Evolutionary conservation across 148 eudicot genomes (phyloP).

Genomic region (Cornus kousa): DNA sequence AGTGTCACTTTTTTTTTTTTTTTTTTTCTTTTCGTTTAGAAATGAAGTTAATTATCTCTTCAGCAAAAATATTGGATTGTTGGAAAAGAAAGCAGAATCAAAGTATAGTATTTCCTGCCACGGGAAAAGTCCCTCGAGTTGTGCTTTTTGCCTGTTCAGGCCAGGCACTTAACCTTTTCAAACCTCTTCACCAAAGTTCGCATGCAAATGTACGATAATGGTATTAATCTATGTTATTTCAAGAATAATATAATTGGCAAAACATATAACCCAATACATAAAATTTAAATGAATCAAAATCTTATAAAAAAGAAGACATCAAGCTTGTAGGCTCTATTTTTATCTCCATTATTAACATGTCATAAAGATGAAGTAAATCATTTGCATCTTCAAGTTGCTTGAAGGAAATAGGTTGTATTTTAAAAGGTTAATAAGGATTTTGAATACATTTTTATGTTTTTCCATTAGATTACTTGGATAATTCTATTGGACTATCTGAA

Average conservation of each 20-base stretch:
- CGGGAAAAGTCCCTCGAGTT: neutral
- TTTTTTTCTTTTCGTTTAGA: too few relatives aligned
- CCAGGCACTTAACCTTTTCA: too few relatives aligned
- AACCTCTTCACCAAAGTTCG: neutral
- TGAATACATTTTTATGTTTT: too few relatives aligned
- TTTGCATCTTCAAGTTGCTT: too few relatives aligned
- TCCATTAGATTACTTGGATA: too few relatives aligned
- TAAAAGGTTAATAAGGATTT: too few relatives aligned
- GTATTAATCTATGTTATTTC: neutral
- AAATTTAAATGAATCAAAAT: too few relatives aligned
- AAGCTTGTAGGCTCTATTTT: neutral
- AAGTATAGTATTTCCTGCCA: neutral
- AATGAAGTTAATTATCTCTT: neutral
- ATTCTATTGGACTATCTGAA: too few relatives aligned
- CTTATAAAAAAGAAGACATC: neutral
- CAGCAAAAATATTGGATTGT: too few relatives aligned
- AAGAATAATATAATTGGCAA: neutral
- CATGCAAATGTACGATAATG: neutral
- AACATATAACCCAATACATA: neutral
- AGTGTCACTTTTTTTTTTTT: neutral
- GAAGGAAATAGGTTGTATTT: too few relatives aligned
- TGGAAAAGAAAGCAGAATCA: neutral
- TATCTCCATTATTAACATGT: neutral
- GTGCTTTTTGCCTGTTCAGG: neutral
- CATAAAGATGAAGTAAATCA: neutral